Percentiles rank a stretch among this genome's conserved stretches.
Evolutionary conservation across 2,329 filamentous ascomycete genomes (phyloP).

Genomic region (Cryphonectria parasitica): DNA sequence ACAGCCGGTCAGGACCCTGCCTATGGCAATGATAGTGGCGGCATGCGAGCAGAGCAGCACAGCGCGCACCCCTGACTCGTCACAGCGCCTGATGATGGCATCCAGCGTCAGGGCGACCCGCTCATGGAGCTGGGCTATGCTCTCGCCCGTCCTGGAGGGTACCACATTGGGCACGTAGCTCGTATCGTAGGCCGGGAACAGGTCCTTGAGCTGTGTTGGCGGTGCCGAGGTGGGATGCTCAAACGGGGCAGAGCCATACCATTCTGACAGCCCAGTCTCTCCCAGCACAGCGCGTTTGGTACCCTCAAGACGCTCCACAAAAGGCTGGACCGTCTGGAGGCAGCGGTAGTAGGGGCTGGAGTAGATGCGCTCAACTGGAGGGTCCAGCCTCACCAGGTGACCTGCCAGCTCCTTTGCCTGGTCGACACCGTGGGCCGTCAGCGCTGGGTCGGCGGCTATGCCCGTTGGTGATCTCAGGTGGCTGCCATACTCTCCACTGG

Average conservation of each 20-base stretch:
- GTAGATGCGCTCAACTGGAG: slow-evolving; percentile 77
- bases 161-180: slow-evolving; percentile 65
- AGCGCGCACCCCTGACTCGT: slow-evolving; percentile 69
- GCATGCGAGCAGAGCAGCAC: slow-evolving; percentile 88
- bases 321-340: slow-evolving; percentile 79
- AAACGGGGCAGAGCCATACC: slow-evolving; percentile 87
- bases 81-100: slow-evolving; percentile 72
- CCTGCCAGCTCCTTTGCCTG: slow-evolving; percentile 79
- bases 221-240: slow-evolving; percentile 79
- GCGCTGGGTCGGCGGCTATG: slow-evolving; percentile 82
- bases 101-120: slow-evolving; percentile 73
- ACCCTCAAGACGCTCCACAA: slow-evolving; percentile 49
- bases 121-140: slow-evolving; percentile 77
- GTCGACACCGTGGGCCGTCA: slow-evolving; percentile 83
- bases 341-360: slow-evolving; percentile 87
- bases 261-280: slow-evolving; percentile 73
- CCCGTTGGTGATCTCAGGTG: slow-evolving; percentile 81
- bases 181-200: slow-evolving; percentile 68
- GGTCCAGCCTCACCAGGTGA: slow-evolving; percentile 64
- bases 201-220: slow-evolving; percentile 60
- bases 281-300: slow-evolving; percentile 48
- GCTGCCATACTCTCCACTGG: slow-evolving; percentile 77
- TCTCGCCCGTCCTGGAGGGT: slow-evolving; percentile 77
- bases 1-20: slow-evolving; percentile 76
- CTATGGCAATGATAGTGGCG: slow-evolving; percentile 84